phyloP scores from a whole-genome alignment of 2,329 filamentous ascomycete species.

The Volutella citrinella region DNA sequence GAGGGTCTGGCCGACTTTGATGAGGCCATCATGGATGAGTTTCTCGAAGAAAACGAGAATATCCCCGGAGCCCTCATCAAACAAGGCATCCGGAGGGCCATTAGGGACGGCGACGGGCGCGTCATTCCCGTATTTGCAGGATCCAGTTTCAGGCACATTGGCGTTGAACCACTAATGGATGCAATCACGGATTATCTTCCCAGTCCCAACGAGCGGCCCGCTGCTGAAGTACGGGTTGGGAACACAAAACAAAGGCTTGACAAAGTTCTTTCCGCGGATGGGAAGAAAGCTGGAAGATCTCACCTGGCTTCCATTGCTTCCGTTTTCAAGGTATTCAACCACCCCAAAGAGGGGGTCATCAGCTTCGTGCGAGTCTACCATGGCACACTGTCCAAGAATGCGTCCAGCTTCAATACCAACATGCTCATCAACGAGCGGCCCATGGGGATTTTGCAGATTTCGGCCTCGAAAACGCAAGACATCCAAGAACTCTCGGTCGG shows the following conservation, averaged over 20 bases:
- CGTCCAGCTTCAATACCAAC: conserved; percentile 82
- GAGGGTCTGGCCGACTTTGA: conserved; percentile 88
- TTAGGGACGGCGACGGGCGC: conserved; percentile 65
- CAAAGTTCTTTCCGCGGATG: conserved; percentile 37
- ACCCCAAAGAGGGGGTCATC: conserved; percentile 78
- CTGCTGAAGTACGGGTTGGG: conserved; percentile 72
- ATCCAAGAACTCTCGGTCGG: conserved; percentile 77
- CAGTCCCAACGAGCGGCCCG: conserved; percentile 74
- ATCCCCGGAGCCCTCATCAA: conserved; percentile 67
- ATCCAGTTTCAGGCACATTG: conserved; percentile 90
- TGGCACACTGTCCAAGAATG: conserved; percentile 71
- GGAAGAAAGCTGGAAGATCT: conserved; percentile 34
- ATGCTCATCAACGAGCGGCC: conserved; percentile 75
- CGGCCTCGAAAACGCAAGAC: conserved; percentile 82
- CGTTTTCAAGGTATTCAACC: conserved; percentile 93
- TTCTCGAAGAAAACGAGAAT: conserved; percentile 74
- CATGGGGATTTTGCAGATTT: conserved; percentile 82
- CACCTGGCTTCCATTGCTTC: conserved; percentile 53
- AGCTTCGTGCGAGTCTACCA: conserved; percentile 93
- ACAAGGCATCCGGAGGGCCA: conserved; percentile 68
- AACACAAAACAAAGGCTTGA: conserved; percentile 39
- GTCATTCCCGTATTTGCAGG: conserved; percentile 87
- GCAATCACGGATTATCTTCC: conserved; percentile 86
- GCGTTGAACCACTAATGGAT: conserved; percentile 87
- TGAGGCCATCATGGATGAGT: conserved; percentile 79